A percentile compares a stretch with the other conserved stretches of the same genome.
Evolutionary conservation across 2,329 filamentous ascomycete genomes (phyloP).

Genomic region (Leptographium flavum): DNA sequence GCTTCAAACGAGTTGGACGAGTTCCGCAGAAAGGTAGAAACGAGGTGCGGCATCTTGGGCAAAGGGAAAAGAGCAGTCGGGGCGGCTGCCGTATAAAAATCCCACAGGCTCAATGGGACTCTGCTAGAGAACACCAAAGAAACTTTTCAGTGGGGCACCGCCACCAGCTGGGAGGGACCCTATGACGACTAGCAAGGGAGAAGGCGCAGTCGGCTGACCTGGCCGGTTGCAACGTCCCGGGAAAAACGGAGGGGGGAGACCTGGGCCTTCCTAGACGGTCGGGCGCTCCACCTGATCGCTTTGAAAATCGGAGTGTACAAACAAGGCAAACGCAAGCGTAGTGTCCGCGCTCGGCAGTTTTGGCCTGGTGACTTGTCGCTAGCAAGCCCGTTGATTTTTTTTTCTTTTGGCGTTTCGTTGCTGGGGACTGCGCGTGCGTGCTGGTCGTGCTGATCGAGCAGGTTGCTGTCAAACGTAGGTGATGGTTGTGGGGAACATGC

Average conservation of each 20-base stretch:
- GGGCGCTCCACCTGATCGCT: neutral
- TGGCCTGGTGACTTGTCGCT: neutral
- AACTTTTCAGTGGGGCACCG: neutral
- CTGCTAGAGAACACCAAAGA: neutral
- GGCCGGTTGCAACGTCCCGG: neutral
- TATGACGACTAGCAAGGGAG: neutral
- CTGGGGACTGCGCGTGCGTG: too few relatives aligned
- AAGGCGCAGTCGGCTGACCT: neutral
- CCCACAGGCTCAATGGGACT: neutral
- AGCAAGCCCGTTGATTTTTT: neutral
- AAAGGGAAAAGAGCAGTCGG: neutral
- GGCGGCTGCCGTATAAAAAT: neutral
- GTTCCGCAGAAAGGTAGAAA: slow-evolving; percentile 41
- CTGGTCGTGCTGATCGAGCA: too few relatives aligned
- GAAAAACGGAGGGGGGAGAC: neutral
- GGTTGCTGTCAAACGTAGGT: too few relatives aligned
- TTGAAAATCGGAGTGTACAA: neutral
- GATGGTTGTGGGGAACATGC: too few relatives aligned
- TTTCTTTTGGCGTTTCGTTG: too few relatives aligned
- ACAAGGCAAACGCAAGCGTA: neutral
- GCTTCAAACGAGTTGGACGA: slow-evolving; percentile 32
- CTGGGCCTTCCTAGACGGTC: neutral
- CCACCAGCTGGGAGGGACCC: neutral
- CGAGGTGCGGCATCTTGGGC: slow-evolving; percentile 38
- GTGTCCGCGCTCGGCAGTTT: neutral